Conservation (phyloP, 2,329 filamentous ascomycete species). For the Diaporthe sp. region DNA sequence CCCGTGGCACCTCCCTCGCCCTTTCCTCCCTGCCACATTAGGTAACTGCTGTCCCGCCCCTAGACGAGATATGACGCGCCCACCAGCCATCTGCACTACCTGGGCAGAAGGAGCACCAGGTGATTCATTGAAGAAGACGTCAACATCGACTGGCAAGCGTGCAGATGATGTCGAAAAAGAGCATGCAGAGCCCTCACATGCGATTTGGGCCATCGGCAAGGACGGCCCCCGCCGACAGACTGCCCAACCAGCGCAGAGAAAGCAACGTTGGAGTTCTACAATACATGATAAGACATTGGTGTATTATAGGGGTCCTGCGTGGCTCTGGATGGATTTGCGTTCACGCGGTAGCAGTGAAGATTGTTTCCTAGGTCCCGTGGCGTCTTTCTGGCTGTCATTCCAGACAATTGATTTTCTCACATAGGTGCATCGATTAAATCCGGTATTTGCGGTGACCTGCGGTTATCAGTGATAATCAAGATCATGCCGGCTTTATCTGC, state of each 20-base stretch:
- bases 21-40: neutral
- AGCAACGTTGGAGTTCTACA: slow-evolving; percentile 8
- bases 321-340: neutral
- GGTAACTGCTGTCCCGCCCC: slow-evolving; percentile 2
- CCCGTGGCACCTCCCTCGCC: slow-evolving; percentile 37
- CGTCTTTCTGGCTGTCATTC: neutral
- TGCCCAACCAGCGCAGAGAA: neutral
- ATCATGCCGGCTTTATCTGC: neutral
- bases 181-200: slow-evolving; percentile 21
- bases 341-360: slow-evolving; percentile 29
- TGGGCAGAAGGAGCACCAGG: neutral
- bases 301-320: neutral
- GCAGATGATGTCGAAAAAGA: slow-evolving; percentile 25
- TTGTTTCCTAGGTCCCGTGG: slow-evolving; percentile 16
- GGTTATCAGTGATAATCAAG: neutral
- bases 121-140: neutral
- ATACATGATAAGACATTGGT: neutral
- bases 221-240: neutral
- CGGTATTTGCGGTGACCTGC: neutral
- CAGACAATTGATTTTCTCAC: neutral
- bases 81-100: slow-evolving; percentile 5
- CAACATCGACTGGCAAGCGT: neutral
- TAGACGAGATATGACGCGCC: neutral
- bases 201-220: neutral
- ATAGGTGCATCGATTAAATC: neutral